These are phyloP conservation scores for Pontederia crassipes DNA, from an alignment of 176 grass and related monocot genomes.

Conservation along the genomic window DNA sequence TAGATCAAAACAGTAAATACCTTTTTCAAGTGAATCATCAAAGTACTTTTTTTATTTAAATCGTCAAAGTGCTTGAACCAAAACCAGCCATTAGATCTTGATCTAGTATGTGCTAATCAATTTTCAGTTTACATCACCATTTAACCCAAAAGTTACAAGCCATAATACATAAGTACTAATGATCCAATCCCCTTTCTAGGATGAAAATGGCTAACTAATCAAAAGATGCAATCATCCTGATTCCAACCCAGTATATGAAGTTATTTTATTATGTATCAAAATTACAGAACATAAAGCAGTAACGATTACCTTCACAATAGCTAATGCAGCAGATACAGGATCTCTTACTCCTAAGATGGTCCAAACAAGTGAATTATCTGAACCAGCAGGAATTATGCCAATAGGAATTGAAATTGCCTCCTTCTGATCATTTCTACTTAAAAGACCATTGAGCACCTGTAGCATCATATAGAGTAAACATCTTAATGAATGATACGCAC, in stretches of 20 bases:
- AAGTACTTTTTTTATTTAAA: too few relatives aligned
- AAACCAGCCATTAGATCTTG: too few relatives aligned
- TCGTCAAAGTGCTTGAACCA: too few relatives aligned
- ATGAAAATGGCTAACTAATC: too few relatives aligned
- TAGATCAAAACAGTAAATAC: too few relatives aligned
- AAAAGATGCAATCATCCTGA: too few relatives aligned
- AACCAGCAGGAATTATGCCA: slow-evolving; percentile 80
- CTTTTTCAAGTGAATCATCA: too few relatives aligned
- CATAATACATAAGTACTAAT: too few relatives aligned
- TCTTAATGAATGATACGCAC: neutral
- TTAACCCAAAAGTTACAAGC: too few relatives aligned
- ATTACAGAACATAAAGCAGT: slow-evolving; percentile 9
- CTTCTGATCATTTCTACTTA: slow-evolving; percentile 56
- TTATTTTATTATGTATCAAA: neutral
- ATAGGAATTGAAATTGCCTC: slow-evolving; percentile 55
- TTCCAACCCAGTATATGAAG: neutral
- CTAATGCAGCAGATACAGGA: slow-evolving; percentile 60
- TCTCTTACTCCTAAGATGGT: slow-evolving; percentile 76
- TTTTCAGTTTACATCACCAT: too few relatives aligned
- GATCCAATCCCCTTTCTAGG: too few relatives aligned
- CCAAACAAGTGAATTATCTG: slow-evolving; percentile 93
- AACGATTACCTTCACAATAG: slow-evolving; percentile 49
- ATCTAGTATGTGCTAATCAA: too few relatives aligned
- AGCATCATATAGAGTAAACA: slow-evolving; percentile 18
- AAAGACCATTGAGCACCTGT: slow-evolving; percentile 80